Base-by-base conservation (phyloP, 2,329 filamentous ascomycete species). In the Apiospora aurea region DNA sequence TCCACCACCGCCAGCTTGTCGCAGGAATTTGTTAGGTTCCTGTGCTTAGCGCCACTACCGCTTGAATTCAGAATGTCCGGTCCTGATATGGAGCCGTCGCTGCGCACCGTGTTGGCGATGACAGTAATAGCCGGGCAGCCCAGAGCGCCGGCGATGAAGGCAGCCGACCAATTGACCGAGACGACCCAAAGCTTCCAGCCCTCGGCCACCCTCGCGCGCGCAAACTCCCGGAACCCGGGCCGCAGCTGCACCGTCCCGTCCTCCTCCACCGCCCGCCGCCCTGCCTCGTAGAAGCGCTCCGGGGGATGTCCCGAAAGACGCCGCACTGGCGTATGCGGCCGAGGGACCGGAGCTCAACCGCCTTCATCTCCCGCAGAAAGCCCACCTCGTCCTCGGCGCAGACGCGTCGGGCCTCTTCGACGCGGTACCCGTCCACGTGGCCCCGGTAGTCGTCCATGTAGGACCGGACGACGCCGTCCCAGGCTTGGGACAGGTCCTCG, bases 101-200 rank as follows among this genome's bases (percentile, higher is more conserved):
- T 72, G 3, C 75, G 75, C 13, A 86, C 78, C 24, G 84, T 81
- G 75, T 89, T 89, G 72, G 86, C 83, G 13, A 86, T 76, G 34
- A 88, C 75, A 38, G 75, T 72, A 3, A 85, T 73, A 21, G 76
- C 78, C 3, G 73, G 69, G 21, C 74, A 76, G 57, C 77, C 78
- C 26, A 87, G 78, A 8, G 82, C 85, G 64, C 86, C 86, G 38
- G 80, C 76, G 73, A 88, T 86, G 73, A 87, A 88, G 6, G 82
- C 81, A 1, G 77, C 74, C 11, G 85, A 87, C 86, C 86, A 88
- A 75, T 87, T 88, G 53, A 88, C 85, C 5, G 86, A 88, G 38
- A 89, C 78, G 21, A 89, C 78, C 61, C 81, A 82, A 38, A 86
- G 79, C 0, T 75, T 74, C 82, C 84, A 85, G 3, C 80, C 80